Percentiles rank a stretch among this genome's conserved stretches.
These are phyloP conservation scores for Remersonia thermophila DNA, from an alignment of 2,329 filamentous ascomycete genomes.

Conservation along the genomic window DNA sequence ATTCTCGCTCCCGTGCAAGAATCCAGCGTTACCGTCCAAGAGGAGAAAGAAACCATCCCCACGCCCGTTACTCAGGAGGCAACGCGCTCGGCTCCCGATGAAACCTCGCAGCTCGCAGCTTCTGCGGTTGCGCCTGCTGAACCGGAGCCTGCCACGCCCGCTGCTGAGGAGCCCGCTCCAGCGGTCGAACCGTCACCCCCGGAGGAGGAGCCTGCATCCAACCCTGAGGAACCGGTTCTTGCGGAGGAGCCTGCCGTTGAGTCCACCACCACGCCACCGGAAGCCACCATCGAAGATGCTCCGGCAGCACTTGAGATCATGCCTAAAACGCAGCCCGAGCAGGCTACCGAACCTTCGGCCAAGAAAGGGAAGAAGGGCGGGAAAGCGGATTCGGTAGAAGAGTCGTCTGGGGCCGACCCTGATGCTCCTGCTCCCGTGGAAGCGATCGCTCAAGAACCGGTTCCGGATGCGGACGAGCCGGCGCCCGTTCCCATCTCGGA, in stretches of 20 bases:
- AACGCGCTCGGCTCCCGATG: too few relatives aligned
- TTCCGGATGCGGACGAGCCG: neutral
- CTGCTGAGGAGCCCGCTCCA: neutral
- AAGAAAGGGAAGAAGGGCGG: constrained; percentile 6
- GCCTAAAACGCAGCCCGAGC: constrained; percentile 1
- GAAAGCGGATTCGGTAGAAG: neutral
- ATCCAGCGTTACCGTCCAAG: too few relatives aligned
- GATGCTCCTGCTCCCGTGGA: neutral
- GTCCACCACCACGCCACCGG: neutral
- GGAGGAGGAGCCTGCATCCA: too few relatives aligned
- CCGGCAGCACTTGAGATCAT: neutral
- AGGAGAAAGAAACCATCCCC: too few relatives aligned
- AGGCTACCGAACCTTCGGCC: neutral
- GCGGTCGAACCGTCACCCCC: neutral
- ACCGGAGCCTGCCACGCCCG: neutral
- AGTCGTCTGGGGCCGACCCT: neutral
- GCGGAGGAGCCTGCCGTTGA: neutral
- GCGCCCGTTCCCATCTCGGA: too few relatives aligned
- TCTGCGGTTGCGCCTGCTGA: neutral
- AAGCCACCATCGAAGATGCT: too few relatives aligned
- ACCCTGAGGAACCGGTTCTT: too few relatives aligned
- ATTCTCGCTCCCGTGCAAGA: too few relatives aligned
- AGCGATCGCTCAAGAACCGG: neutral
- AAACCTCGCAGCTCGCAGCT: too few relatives aligned
- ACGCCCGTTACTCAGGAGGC: too few relatives aligned